Evolutionary conservation across 345 rosid species (phyloP).

Genomic region (Firmiana major): DNA sequence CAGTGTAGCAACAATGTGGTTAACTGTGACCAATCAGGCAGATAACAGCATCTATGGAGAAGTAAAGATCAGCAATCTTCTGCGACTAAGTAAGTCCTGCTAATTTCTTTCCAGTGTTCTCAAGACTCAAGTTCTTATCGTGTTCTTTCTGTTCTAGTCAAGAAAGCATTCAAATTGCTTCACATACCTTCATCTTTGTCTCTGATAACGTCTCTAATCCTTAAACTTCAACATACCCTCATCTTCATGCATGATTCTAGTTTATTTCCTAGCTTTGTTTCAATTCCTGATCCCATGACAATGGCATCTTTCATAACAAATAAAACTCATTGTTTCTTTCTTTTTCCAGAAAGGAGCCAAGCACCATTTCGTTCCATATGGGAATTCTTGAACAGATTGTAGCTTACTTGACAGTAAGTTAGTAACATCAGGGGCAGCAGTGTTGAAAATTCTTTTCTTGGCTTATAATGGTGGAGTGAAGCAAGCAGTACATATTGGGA

Average conservation of each 20-base stretch:
- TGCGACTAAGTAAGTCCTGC: slow-evolving; percentile 59
- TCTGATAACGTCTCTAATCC: slow-evolving; percentile 66
- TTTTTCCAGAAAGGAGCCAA: no score
- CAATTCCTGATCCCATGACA: no score
- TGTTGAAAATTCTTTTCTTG: slow-evolving; percentile 52
- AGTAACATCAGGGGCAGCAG: slow-evolving; percentile 79
- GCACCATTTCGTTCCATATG: no score
- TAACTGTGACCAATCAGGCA: slow-evolving; percentile 66
- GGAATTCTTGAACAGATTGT: no score
- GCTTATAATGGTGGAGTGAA: slow-evolving; percentile 86
- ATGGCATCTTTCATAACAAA: no score
- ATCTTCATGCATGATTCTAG: no score
- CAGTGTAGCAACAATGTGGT: slow-evolving; percentile 66
- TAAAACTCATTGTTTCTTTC: slow-evolving; percentile 19
- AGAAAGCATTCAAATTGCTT: background rate
- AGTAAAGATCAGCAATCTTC: slow-evolving; percentile 46
- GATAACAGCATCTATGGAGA: slow-evolving; percentile 55
- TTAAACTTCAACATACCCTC: background rate
- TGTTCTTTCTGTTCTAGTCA: background rate
- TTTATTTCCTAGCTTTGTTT: no score
- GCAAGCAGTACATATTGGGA: slow-evolving; percentile 55
- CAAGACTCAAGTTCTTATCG: background rate
- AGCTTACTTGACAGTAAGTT: no score
- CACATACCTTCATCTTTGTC: slow-evolving; percentile 43
- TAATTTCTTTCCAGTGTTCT: background rate